Evolutionary conservation across 345 rosid genomes (phyloP), one percentile per base, ranked within the genome.

Genomic region (Aegle marmelos): DNA sequence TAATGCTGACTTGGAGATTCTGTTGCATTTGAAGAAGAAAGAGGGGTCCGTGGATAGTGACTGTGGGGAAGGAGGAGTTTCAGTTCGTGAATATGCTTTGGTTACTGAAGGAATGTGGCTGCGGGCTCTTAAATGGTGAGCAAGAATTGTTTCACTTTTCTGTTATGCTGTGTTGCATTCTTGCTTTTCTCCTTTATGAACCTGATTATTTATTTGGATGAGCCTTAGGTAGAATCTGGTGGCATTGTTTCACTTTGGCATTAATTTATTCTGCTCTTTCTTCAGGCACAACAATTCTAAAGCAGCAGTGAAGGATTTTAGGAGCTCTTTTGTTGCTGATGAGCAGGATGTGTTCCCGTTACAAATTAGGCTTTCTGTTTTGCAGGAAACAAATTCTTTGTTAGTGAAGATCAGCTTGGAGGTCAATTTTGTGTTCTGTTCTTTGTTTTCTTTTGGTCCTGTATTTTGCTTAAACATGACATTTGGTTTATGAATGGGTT

Each of bases 71-170:
- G 91, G 83, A 48, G 83, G 83, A 62, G 82, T 84, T 73, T 85
- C 80, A 0, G 86, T 87, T 59, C 72, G 83, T 61, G 91, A 83
- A 77, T 88, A 82, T 88, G 95, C 92, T 3, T 86, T 90, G 80
- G 82, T 91, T 61, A 79, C 86, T n/a, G 92, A 86, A 82, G 85
- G 87, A 71, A 80, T 84, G 82, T 90, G 93, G 93, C 73, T 90
- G 79, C 84, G 80, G 77, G 84, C 91, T 63, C 89, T 91, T 54
- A 91, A 87, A 82, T 83, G 87, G 95, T 90, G 79, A 84, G 81
- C 16, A 21, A n/a, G 9, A 31, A 77, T 36, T n/a, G 24, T 19
- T 58, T 72, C 53, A 7, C 60, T 48, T 27, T 57, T 34, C 53
- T 60, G 34, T 41, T 70, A 1, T 70, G 17, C 9, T 59, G 3